Evolutionary conservation across 2,329 filamentous ascomycete genomes (phyloP).

Genomic region (Pseudocercospora vitis): DNA sequence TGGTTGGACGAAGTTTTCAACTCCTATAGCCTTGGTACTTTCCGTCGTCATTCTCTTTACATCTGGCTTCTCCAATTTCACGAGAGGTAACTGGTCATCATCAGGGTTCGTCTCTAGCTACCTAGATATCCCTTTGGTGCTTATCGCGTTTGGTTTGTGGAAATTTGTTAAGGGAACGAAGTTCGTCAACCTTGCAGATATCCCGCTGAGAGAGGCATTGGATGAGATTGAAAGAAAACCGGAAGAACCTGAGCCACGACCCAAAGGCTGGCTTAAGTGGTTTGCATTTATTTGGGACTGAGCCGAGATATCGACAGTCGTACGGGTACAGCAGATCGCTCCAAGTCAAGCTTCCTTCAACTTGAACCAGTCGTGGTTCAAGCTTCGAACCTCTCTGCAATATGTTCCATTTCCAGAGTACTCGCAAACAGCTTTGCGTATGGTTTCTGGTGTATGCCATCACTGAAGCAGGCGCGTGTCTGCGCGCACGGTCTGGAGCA

Average conservation of each 20-base stretch:
- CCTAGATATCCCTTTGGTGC: constrained; percentile 33
- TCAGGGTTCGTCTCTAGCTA: constrained; percentile 40
- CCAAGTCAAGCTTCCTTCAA: not conserved
- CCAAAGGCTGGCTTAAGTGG: constrained; percentile 24
- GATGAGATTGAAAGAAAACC: constrained; percentile 27
- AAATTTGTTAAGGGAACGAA: constrained; percentile 30
- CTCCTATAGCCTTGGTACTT: constrained; percentile 35
- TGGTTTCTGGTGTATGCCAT: constrained; percentile 16
- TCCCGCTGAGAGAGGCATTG: constrained; percentile 29
- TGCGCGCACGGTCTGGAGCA: not conserved
- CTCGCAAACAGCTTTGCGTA: constrained; percentile 5
- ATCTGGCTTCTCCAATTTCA: constrained; percentile 33
- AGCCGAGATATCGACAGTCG: constrained; percentile 11
- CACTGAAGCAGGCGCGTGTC: constrained; percentile 13
- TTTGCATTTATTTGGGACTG: constrained; percentile 30
- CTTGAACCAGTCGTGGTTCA: not conserved
- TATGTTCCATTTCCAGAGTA: constrained; percentile 2
- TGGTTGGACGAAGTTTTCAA: constrained; percentile 39
- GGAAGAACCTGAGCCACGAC: constrained; percentile 22
- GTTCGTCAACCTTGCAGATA: constrained; percentile 28
- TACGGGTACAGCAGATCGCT: not conserved
- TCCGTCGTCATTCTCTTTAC: constrained; percentile 35
- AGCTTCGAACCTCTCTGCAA: constrained; percentile 8
- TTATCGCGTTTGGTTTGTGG: constrained; percentile 29
- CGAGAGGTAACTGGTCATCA: constrained; percentile 31